phyloP scores from a whole-genome alignment of 2,329 filamentous ascomycete species.

The Botrytis fabae region DNA sequence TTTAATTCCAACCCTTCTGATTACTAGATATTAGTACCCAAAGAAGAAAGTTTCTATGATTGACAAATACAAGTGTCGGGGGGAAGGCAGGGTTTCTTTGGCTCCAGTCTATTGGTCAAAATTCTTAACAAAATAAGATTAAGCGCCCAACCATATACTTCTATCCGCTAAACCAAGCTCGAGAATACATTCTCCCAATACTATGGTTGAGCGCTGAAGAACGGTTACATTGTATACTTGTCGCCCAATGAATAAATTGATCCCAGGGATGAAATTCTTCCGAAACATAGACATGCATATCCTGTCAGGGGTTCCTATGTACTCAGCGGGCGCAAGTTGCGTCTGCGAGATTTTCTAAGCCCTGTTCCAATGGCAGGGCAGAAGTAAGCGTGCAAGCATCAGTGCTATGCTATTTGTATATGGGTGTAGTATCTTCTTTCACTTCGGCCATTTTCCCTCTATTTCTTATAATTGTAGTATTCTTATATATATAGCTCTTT shows the following conservation, averaged over 20 bases:
- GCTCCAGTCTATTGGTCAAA: background rate
- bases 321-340: background rate
- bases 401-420: background rate
- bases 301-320: background rate
- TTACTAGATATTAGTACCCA: background rate
- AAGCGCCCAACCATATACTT: slow-evolving; percentile 8
- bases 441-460: background rate
- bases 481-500: background rate
- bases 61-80: background rate
- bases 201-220: slow-evolving; percentile 6
- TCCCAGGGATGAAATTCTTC: background rate
- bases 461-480: background rate
- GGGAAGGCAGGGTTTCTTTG: background rate
- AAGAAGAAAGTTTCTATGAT: background rate
- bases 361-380: slow-evolving; percentile 14
- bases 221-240: slow-evolving; percentile 1
- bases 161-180: background rate
- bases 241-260: background rate
- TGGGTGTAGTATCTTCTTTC: background rate
- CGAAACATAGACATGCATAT: slow-evolving; percentile 5
- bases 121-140: background rate
- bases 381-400: slow-evolving; percentile 7
- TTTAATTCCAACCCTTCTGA: background rate
- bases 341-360: background rate
- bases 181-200: background rate